Base-by-base conservation (phyloP, 75 land plant genomes). In the Isoetes taiwanensis region DNA sequence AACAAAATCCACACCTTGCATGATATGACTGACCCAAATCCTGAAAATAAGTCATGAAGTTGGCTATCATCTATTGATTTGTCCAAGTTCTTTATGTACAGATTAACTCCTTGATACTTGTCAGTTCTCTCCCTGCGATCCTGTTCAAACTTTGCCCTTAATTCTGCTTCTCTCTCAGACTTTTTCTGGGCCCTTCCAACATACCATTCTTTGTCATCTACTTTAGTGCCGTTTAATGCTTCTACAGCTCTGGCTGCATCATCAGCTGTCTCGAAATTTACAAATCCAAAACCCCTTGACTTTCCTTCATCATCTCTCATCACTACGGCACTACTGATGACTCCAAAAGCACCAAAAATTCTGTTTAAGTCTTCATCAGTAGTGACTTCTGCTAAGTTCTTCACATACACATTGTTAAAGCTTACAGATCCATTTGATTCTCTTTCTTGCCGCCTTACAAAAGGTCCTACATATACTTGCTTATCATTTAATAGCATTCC, bases 131-230 rank as follows among this genome's bases (percentile, higher is more conserved):
- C 90, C 46, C 79, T 88, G 19, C 61, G 61, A 23, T 58, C 64
- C 59, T 78, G 84, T 56, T 84, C 95, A 72, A 70, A 81, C 69
- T 63, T 72, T 0, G 43, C 70, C 32, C 76, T 78, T 38, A 88
- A 57, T 57, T 88, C 95, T 6, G 64, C 55, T 35, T 88, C 95
- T 30, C 95, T 78, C 58, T 87, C 94, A 43, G 81, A 67, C 63
- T 87, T 87, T 54, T 80, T 87, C 64, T 80, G 90, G 5, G 96
- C 96, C 56, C 78, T 77, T 35, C 96, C 96, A 34, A 90, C 96
- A 71, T 78, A 87, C 94, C 84, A 87, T 43, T 80, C 94, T 38
- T 84, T 87, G 17, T 78, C 90, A 34, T 41, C 42, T 16, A 46
- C 16, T 6, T 16, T 46, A 6, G 50, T 46, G 8, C 50, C 50